Evolutionary conservation across 2,329 filamentous ascomycete species (phyloP).

Genomic region (Aspergillus glaucus): DNA sequence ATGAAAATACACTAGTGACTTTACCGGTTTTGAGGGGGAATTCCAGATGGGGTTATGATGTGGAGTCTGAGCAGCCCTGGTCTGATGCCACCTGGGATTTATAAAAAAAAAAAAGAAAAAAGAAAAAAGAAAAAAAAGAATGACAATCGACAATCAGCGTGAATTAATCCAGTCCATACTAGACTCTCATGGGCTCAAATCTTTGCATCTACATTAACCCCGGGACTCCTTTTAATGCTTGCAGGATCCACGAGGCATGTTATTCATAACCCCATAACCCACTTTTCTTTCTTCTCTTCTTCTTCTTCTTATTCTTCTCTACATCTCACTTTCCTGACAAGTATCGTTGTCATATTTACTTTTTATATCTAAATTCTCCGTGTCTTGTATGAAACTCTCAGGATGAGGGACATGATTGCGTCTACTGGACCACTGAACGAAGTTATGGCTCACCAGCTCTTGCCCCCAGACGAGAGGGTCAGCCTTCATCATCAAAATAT

Average conservation of each 20-base stretch:
- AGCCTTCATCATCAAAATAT: slow-evolving; percentile 16
- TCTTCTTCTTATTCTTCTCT: slow-evolving; percentile 8
- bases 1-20: slow-evolving; percentile 4
- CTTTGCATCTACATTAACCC: slow-evolving; percentile 20
- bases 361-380: slow-evolving; percentile 5
- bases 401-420: slow-evolving; percentile 11
- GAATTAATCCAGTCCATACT: slow-evolving; percentile 10
- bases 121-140: slow-evolving; percentile 1
- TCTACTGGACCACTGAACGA: slow-evolving; percentile 11
- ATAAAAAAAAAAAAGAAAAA: slow-evolving; percentile 3
- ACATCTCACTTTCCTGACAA: slow-evolving; percentile 1
- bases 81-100: slow-evolving; percentile 3
- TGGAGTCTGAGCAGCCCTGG: slow-evolving; percentile 2
- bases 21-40: slow-evolving; percentile 3
- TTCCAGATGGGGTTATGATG: slow-evolving; percentile 7
- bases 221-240: slow-evolving; percentile 15
- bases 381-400: slow-evolving; percentile 13
- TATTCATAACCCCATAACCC: slow-evolving; percentile 9
- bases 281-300: slow-evolving; percentile 9
- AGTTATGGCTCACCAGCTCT: slow-evolving; percentile 20
- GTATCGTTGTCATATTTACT: slow-evolving; percentile 5
- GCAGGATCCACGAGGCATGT: slow-evolving; percentile 10
- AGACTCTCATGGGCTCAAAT: slow-evolving; percentile 29
- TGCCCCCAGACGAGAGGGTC: slow-evolving; percentile 16
- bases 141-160: slow-evolving; percentile 5